phyloP scores from a whole-genome alignment of 495 filamentous ascomycete species.

The Penicillium paxilli region DNA sequence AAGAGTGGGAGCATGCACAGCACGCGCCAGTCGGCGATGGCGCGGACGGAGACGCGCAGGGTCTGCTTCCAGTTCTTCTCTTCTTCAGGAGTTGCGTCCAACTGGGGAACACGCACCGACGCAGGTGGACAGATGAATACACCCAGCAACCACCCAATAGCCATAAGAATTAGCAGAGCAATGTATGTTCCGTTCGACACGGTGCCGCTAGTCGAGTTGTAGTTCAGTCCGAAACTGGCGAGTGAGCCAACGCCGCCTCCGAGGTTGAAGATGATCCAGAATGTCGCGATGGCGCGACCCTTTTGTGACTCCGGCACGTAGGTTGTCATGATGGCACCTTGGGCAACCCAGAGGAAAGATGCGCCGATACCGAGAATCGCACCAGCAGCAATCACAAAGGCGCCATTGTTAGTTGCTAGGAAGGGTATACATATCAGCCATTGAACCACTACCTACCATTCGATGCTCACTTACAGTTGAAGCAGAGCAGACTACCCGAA shows the following conservation, averaged over 20 bases:
- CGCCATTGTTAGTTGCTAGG: constrained; percentile 66
- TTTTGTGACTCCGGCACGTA: constrained; percentile 51
- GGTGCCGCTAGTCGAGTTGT: constrained; percentile 41
- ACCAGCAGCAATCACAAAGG: constrained; percentile 70
- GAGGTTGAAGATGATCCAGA: constrained; percentile 59
- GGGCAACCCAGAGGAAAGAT: constrained; percentile 52
- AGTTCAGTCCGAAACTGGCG: constrained; percentile 50
- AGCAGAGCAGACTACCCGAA: constrained; percentile 40
- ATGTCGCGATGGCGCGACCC: constrained; percentile 50
- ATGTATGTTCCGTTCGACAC: constrained; percentile 52
- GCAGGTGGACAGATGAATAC: constrained; percentile 53
- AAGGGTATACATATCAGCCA: background rate
- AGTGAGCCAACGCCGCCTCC: constrained; percentile 51
- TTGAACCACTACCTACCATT: background rate
- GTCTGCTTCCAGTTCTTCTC: constrained; percentile 36
- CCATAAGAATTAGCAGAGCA: constrained; percentile 47
- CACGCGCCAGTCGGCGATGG: constrained; percentile 39
- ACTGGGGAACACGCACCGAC: constrained; percentile 48
- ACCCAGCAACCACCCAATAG: constrained; percentile 44
- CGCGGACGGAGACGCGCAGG: constrained; percentile 57
- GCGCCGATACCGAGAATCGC: constrained; percentile 52
- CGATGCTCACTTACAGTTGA: constrained; percentile 31
- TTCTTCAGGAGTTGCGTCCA: constrained; percentile 20
- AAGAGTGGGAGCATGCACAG: constrained; percentile 53
- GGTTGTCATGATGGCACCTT: constrained; percentile 59